phyloP scores from a whole-genome alignment of 768 basidiomycete genomes.

The Lactarius deliciosus region DNA sequence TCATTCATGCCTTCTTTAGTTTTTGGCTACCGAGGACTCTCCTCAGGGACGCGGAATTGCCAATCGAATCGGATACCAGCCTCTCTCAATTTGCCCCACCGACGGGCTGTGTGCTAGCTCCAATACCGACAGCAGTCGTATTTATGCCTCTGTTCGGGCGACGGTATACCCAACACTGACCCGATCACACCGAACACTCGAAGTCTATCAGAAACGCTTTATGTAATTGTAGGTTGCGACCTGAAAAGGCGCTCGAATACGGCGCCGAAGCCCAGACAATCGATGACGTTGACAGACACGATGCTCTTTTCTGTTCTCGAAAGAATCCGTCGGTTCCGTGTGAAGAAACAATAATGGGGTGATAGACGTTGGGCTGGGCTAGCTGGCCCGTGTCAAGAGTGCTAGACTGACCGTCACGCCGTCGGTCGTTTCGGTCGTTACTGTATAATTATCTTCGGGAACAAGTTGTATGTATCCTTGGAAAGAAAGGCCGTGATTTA shows the following conservation, averaged over 20 bases:
- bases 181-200: background rate
- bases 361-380: background rate
- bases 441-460: background rate
- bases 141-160: background rate
- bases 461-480: conserved; percentile 8
- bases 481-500: conserved; percentile 24
- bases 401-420: background rate
- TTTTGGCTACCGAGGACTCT: conserved; percentile 22
- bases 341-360: background rate
- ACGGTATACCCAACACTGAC: background rate
- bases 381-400: conserved; percentile 3
- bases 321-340: background rate
- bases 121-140: background rate
- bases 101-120: background rate
- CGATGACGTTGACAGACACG: conserved; percentile 20
- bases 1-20: conserved; percentile 1
- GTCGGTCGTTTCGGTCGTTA: background rate
- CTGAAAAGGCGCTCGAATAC: background rate
- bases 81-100: background rate
- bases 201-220: background rate
- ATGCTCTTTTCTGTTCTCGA: conserved; percentile 16
- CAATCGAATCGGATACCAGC: background rate
- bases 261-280: conserved; percentile 12
- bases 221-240: background rate
- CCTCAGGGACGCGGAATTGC: conserved; percentile 5